Evolutionary conservation across 148 eudicot species (phyloP).

Genomic region (Pouteria glomerata): DNA sequence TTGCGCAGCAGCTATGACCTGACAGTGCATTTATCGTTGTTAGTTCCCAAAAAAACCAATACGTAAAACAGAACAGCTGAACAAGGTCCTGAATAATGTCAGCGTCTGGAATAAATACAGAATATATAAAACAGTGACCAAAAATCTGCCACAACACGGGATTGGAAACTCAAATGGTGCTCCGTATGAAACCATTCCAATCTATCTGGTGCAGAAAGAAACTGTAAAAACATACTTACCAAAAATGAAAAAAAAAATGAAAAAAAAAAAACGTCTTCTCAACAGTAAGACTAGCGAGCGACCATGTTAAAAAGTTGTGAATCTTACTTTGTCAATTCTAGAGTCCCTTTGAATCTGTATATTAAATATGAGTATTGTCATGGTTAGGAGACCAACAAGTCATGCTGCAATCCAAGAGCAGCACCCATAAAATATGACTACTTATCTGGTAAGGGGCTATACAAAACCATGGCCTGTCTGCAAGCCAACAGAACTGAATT

Average conservation of each 20-base stretch:
- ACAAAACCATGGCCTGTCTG: background rate
- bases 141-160: background rate
- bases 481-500: background rate
- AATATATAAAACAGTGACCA: background rate
- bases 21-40: conserved; percentile 9
- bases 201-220: background rate
- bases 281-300: background rate
- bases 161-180: background rate
- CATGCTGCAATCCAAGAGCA: background rate
- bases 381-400: background rate
- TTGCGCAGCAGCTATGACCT: conserved; percentile 99
- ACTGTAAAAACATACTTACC: too few relatives aligned
- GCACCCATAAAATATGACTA: too few relatives aligned
- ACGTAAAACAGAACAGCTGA: background rate
- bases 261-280: too few relatives aligned
- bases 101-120: background rate
- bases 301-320: background rate
- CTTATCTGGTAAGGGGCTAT: too few relatives aligned
- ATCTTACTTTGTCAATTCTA: background rate
- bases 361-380: background rate
- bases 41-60: background rate
- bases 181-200: background rate
- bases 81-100: background rate
- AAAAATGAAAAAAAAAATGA: too few relatives aligned
- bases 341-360: too few relatives aligned